Percentiles rank a stretch among this genome's conserved stretches.
These are phyloP conservation scores for Umbelopsis sp. DNA, from an alignment of 192 early-diverging fungal genomes.

Conservation along the genomic window DNA sequence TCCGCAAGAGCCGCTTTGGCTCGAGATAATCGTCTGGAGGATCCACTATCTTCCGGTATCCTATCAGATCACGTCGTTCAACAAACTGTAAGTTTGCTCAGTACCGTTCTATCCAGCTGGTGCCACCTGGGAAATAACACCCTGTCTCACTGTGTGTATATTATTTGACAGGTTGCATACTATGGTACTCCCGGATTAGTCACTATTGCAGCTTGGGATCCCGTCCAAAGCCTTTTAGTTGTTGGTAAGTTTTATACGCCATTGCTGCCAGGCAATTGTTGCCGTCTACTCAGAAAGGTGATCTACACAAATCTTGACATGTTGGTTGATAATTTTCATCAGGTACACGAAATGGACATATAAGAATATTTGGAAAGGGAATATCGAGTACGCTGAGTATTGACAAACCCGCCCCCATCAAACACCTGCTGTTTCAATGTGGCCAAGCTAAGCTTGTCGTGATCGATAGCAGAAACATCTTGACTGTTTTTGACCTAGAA, in stretches of 20 bases:
- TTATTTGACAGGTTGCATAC: slow-evolving; percentile 32
- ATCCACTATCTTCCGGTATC: slow-evolving; percentile 25
- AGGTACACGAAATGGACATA: slow-evolving; percentile 45
- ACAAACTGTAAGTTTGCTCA: slow-evolving; percentile 14
- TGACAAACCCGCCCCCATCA: slow-evolving; percentile 41
- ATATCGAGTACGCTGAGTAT: slow-evolving; percentile 31
- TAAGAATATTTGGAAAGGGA: slow-evolving; percentile 51
- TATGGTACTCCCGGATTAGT: slow-evolving; percentile 46
- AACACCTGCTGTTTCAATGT: slow-evolving; percentile 54
- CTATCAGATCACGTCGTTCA: slow-evolving; percentile 9
- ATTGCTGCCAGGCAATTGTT: background rate
- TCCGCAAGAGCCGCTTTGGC: slow-evolving; percentile 23
- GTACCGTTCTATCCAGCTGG: background rate
- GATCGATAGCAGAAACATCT: slow-evolving; percentile 46
- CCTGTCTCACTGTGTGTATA: background rate
- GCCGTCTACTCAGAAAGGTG: background rate
- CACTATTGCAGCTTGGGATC: slow-evolving; percentile 52
- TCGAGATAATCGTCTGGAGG: slow-evolving; percentile 36
- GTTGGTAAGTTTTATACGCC: slow-evolving; percentile 41
- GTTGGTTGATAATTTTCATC: background rate
- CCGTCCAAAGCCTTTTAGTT: slow-evolving; percentile 57
- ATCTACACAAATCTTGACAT: background rate
- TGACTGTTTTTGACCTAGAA: slow-evolving; percentile 57
- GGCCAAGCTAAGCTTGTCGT: slow-evolving; percentile 53
- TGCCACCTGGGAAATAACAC: background rate